Base-by-base conservation (phyloP, 306 rosid genomes). In the Vachellia pachyceras region DNA sequence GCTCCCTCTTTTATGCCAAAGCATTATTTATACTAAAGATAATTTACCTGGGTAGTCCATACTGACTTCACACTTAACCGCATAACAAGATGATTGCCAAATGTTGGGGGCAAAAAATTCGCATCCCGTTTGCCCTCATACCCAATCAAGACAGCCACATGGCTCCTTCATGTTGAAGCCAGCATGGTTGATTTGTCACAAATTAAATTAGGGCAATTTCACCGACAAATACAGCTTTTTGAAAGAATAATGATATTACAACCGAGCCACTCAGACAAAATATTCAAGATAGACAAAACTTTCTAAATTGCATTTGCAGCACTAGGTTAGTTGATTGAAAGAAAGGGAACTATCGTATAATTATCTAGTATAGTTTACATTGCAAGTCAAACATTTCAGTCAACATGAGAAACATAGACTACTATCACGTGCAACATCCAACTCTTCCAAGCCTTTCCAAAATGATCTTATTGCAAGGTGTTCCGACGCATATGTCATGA, bases 401-500 rank as follows among this genome's bases (percentile, higher is more conserved):
- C 93, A 93, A 80, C 91, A 85, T 11, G 84, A 63, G 69, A 86
- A 86, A 89, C 93, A 87, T 0, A 69, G 41, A 55, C 83, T 86
- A 73, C 92, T 88, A 69, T 83, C 87, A 84, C 90, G 82, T 8
- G 83, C 60, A 69, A 37, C 70, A 41, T 91, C 98, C 78, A 85
- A 88, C 77, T 92, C 98, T 77, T 89, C 94, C 58, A 84, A 82
- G 49, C 99, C 99, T 86, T 84, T 92, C 80, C 87, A 85, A 79
- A 92, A 96, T 49, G 99, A 88, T 77, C 91, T 83, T 47, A 84
- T 85, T 12, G 98, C 99, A 67, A 96, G 98, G 86, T 90, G 97
- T 82, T 96, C 97, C 0, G 98, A 74, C 66, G 99, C 97, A 69
- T 90, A 96, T 44, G 99, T 92, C 98, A 96, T 96, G 89, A 96